Percentiles rank a stretch among this genome's conserved stretches.
phyloP scores from a whole-genome alignment of 2,329 filamentous ascomycete genomes.

The Microsporum ferrugineum region DNA sequence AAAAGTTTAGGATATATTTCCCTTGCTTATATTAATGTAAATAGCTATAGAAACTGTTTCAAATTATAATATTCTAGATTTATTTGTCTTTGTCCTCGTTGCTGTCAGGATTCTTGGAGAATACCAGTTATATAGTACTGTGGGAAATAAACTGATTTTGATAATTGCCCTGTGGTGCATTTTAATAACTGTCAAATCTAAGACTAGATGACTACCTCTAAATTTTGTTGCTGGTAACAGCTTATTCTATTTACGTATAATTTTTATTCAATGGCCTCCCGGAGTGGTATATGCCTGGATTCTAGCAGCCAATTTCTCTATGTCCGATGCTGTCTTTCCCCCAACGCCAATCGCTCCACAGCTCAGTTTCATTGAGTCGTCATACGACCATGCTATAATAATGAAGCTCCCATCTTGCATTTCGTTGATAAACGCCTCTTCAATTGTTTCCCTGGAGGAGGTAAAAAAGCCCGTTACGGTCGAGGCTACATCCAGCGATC shows the following conservation, averaged over 20 bases:
- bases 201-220: no score
- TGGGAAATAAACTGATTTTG: no score
- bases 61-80: not conserved
- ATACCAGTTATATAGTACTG: no score
- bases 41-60: not conserved
- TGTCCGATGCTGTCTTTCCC: not conserved
- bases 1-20: constrained; percentile 9
- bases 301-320: not conserved
- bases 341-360: not conserved
- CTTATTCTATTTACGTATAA: not conserved
- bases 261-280: not conserved
- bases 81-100: not conserved
- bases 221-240: not conserved
- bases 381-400: not conserved
- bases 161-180: no score
- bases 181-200: no score
- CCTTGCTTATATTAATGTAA: not conserved
- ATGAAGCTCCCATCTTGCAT: not conserved
- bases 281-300: not conserved
- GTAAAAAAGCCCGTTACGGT: not conserved
- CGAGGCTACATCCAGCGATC: not conserved
- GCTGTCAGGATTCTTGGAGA: no score
- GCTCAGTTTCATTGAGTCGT: not conserved
- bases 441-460: not conserved
- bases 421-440: not conserved